Conservation (phyloP, 495 filamentous ascomycete genomes). For the Aspergillus egyptiacus region DNA sequence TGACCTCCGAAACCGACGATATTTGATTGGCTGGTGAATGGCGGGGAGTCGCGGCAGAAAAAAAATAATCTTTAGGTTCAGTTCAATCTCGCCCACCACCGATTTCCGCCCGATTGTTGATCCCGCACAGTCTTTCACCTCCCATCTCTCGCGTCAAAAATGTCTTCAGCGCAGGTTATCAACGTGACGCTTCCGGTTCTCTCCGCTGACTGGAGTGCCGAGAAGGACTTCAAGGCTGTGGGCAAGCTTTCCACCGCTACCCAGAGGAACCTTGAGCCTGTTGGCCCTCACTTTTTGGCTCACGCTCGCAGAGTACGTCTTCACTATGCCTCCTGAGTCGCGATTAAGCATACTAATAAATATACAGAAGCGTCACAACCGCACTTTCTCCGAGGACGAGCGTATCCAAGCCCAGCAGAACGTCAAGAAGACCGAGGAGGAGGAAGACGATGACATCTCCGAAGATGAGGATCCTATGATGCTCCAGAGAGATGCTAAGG, state of each 20-base stretch:
- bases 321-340: not conserved
- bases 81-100: conserved; percentile 11
- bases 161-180: conserved; percentile 43
- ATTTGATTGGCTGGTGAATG: conserved; percentile 27
- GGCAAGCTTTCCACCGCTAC: conserved; percentile 62
- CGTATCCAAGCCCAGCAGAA: conserved; percentile 90
- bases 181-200: conserved; percentile 65
- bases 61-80: conserved; percentile 34
- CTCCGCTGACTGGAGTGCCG: conserved; percentile 74
- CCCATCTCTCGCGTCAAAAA: conserved; percentile 24
- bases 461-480: conserved; percentile 88
- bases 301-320: conserved; percentile 79
- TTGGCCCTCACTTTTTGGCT: conserved; percentile 95
- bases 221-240: conserved; percentile 85
- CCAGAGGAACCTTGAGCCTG: conserved; percentile 84
- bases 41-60: conserved; percentile 33
- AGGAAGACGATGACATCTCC: conserved; percentile 82
- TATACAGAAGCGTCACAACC: conserved; percentile 75
- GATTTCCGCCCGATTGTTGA: conserved; percentile 12
- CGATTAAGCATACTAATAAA: conserved; percentile 19
- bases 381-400: conserved; percentile 98
- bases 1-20: conserved; percentile 25
- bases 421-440: conserved; percentile 92
- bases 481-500: conserved; percentile 88
- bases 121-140: conserved; percentile 11